Base-by-base conservation (phyloP, 1,139 yeast species). In the Taphrina confusa region DNA sequence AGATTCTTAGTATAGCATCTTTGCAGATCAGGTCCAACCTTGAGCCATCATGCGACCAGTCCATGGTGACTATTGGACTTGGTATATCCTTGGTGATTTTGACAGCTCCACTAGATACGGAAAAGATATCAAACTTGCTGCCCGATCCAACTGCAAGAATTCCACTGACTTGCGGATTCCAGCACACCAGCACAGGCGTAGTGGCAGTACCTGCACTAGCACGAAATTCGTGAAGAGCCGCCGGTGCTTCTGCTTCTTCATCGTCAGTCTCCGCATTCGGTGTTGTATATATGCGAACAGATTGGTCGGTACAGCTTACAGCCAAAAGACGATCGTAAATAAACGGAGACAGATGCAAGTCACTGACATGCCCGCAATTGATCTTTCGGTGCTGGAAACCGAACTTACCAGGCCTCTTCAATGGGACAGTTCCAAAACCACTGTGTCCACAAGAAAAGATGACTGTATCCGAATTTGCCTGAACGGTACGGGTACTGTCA, bases 361-460 rank as follows among this genome's bases (percentile, higher is more conserved):
- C 58, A 18, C 58, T 54, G 45, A 54, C 51, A 25, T 45, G 49
- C n/a, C 58, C 58, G 14, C 58, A 42, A 16, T 30, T 42, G 33
- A 44, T 44, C 20, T 54, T 54, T 14, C 16, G 44, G 27, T 54
- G 58, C 22, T 34, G 44, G 33, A 42, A 46, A n/a, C 58, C 58
- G 12, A 42, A 54, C 37, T 54, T 54, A 6, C 51, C 45, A 5
- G 58, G 58, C 45, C 34, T 42, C 4, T 44, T 25, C n/a, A 54
- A 14, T 6, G 58, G 51, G 28, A 54, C 51, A 12, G 44, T 23
- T 8, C 58, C 58, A n/a, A 54, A 25, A 14, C 50, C 58, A 11
- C 36, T n/a, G 14, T 25, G 22, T 18, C 58, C 58, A 14, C 58
- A 54, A 16, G 58, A 54, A 30, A 54, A 54, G 16, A 44, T 12